Conservation (phyloP, 768 basidiomycete genomes). For the Agaricus subrufescens region DNA sequence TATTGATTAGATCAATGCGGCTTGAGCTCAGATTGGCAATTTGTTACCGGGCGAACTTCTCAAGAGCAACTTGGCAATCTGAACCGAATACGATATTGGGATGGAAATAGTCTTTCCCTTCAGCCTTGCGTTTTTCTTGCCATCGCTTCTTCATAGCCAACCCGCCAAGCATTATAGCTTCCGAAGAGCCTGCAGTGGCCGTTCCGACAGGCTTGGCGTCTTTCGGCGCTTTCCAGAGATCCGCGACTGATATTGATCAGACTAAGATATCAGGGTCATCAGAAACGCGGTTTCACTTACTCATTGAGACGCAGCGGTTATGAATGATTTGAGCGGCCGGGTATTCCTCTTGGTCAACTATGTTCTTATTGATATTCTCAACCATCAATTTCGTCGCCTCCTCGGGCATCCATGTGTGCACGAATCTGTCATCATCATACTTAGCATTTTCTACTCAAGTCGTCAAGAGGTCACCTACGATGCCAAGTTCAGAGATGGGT, state of each 20-base stretch:
- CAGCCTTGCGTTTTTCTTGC: conserved; percentile 58
- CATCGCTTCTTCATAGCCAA: conserved; percentile 65
- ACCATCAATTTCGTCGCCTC: conserved; percentile 50
- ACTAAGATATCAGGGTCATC: background rate
- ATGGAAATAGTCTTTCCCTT: conserved; percentile 48
- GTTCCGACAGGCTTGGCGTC: conserved; percentile 53
- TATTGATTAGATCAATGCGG: background rate
- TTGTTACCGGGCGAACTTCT: conserved; percentile 54
- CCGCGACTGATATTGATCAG: conserved; percentile 30
- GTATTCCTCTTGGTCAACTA: conserved; percentile 67
- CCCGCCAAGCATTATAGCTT: conserved; percentile 71
- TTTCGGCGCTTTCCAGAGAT: conserved; percentile 63
- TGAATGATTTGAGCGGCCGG: conserved; percentile 51
- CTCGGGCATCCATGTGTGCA: conserved; percentile 57
- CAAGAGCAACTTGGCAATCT: conserved; percentile 60
- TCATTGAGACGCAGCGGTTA: conserved; percentile 51
- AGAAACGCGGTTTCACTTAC: conserved; percentile 22
- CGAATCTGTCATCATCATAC: conserved; percentile 26
- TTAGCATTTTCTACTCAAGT: no score
- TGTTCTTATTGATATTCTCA: conserved; percentile 63
- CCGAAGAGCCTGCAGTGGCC: conserved; percentile 59
- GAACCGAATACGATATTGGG: conserved; percentile 58
- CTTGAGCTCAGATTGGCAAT: no score
- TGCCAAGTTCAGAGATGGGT: conserved; percentile 58
- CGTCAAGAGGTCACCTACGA: conserved; percentile 39